Base-by-base conservation (phyloP, 768 basidiomycete genomes). In the Lactarius psammicola region DNA sequence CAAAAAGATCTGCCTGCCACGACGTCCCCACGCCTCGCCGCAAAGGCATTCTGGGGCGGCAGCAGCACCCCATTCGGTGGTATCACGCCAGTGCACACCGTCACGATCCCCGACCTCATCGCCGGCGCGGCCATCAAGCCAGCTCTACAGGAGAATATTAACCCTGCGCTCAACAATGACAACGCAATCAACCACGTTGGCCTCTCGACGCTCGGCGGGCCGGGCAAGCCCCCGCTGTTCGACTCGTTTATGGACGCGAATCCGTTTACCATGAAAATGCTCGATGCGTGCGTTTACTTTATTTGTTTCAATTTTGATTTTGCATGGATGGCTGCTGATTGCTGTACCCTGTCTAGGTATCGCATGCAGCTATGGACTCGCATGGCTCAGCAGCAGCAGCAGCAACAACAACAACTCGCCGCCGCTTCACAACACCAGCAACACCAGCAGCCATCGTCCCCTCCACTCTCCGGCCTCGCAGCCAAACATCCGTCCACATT, bases 361-460 rank as follows among this genome's bases (percentile, higher is more conserved):
- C 84, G 94, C 49, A 94, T 94, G 90, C 94, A 96, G 67, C 80
- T 97, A 0, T 96, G 94, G 95, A 85, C 87, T 38, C 85, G 89
- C 77, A 91, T 96, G 86, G 93, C 93, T 0, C 82, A 86, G 42
- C 94, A 94, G 20, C 62, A 63, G 36, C 67, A 67, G 0, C 82
- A 86, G 36, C 92, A 93, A 0, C 67, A 86, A 38, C 92, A 93
- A 0, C n/a, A n/a, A n/a, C n/a, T n/a, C n/a, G 28, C 42, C 33
- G 20, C 42, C 17, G 70, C 89, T 85, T 61, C 74, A 65, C 75
- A 67, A 74, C 74, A 80, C n/a, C 76, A 76, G 33, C 75, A 78
- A 55, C 75, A 76, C 54, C 73, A 74, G 26, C 58, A 68, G 56
- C 54, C 65, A 8, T 56, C 68, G 1, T 66, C 69, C 18, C 71